Conservation (phyloP, 495 filamentous ascomycete species). For the Sordaria brevicollis region DNA sequence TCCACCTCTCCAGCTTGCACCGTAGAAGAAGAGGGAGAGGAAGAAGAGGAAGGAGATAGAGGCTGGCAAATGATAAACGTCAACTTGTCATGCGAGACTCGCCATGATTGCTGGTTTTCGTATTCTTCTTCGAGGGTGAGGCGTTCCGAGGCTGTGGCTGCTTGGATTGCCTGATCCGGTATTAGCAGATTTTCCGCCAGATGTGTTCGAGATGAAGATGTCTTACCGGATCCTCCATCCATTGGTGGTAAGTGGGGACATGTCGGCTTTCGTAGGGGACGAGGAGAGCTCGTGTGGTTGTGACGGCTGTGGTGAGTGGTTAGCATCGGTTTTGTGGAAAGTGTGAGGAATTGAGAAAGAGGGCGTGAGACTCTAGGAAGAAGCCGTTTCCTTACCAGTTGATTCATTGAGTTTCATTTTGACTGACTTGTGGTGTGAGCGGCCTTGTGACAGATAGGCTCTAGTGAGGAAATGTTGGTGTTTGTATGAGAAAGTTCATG, state of each 20-base stretch:
- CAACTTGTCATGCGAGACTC: constrained; percentile 60
- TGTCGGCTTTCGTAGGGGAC: constrained; percentile 79
- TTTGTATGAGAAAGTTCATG: not conserved
- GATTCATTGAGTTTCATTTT: constrained; percentile 33
- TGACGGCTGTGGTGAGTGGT: constrained; percentile 43
- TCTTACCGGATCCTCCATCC: constrained; percentile 80
- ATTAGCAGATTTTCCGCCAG: not conserved
- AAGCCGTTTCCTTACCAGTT: constrained; percentile 23
- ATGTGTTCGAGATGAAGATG: not conserved
- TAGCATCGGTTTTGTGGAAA: not conserved
- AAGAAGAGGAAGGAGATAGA: not conserved
- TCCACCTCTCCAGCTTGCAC: constrained; percentile 35
- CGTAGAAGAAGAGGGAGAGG: not conserved
- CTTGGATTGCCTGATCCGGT: constrained; percentile 55
- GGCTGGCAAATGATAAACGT: constrained; percentile 61
- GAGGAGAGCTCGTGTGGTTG: constrained; percentile 53
- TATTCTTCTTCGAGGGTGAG: constrained; percentile 72
- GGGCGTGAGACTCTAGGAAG: not conserved
- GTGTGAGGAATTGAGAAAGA: too few species aligned
- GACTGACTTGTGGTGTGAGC: not conserved
- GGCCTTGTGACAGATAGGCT: not conserved
- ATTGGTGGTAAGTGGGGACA: constrained; percentile 71
- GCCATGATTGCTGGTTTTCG: constrained; percentile 76
- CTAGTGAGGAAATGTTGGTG: not conserved
- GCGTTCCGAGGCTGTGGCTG: constrained; percentile 75